Evolutionary conservation across 106 monocot genomes (phyloP), one percentile per base, ranked within the genome.

Genomic region (Dendrobium chrysotoxum): DNA sequence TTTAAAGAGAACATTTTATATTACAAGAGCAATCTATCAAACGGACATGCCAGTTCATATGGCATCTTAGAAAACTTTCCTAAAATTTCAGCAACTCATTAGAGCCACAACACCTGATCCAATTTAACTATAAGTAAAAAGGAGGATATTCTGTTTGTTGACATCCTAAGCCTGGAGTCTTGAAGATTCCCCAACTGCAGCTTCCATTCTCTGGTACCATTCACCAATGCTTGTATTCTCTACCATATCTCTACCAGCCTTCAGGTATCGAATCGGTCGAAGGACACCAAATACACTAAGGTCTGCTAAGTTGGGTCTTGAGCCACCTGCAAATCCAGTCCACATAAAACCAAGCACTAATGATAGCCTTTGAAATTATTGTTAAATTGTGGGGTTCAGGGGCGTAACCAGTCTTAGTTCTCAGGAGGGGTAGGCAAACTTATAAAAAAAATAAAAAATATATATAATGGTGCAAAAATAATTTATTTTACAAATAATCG

Each of bases 211-310:
- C 72, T 90, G 85, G 53, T 91, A 92, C 98, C 98, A 95, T 25
- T 91, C 88, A 42, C 92, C 98, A 72, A 98, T 98, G 9, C 55
- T 28, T 12, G 98, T 95, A 80, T 98, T 86, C 79, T 88, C 91
- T 76, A 95, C 91, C 95, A 98, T 93, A 72, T 98, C 98, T 83
- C 58, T 92, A 35, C 98, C 98, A 31, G 98, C 78, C 78, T 80
- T 88, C 28, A 98, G 83, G 55, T 98, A 85, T 75, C 98, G 83
- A 70, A 98, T 94, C 17, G 98, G 98, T 84, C 95, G 82, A 53
- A 99, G 75, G 73, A 95, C 92, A 45, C 98, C 98, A 75, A 93
- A 99, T 25, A 94, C 92, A 17, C 95, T 92, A 82, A 99, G 89
- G 84, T 95, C 98, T 38, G 98, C 98, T 74, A 98, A 76, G 80